Percentiles rank a stretch among this genome's conserved stretches.
Conservation (phyloP, 352 stramenopile species). For the Globisporangium rhizosaccharum region DNA sequence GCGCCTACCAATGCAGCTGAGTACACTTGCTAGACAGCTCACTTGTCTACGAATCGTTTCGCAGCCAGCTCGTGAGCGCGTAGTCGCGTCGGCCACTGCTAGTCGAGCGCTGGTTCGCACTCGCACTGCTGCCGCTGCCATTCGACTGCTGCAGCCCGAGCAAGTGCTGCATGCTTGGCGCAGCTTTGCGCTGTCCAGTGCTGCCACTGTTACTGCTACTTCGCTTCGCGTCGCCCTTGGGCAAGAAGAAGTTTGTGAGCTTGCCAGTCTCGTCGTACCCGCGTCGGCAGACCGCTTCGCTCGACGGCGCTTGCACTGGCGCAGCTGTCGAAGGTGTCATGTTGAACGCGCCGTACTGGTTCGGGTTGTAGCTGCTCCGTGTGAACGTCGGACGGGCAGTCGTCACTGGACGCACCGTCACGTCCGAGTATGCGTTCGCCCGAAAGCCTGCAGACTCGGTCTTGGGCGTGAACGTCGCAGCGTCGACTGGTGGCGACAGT, state of each 20-base stretch:
- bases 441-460: slow-evolving; percentile 36
- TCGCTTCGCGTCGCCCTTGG: slow-evolving; percentile 36
- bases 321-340: slow-evolving; percentile 35
- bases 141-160: slow-evolving; percentile 28
- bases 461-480: slow-evolving; percentile 18
- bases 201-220: neutral
- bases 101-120: slow-evolving; percentile 13
- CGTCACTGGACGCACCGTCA: slow-evolving; percentile 37
- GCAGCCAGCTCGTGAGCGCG: slow-evolving; percentile 62
- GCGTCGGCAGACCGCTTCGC: slow-evolving; percentile 37
- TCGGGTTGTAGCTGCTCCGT: slow-evolving; percentile 58
- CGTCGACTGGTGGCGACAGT: slow-evolving; percentile 12
- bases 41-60: slow-evolving; percentile 22
- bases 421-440: slow-evolving; percentile 62
- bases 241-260: slow-evolving; percentile 69
- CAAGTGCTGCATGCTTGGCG: slow-evolving; percentile 48
- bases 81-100: slow-evolving; percentile 45
- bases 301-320: slow-evolving; percentile 30
- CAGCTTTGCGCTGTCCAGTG: slow-evolving; percentile 28
- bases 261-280: slow-evolving; percentile 76
- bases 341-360: slow-evolving; percentile 65
- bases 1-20: no score
- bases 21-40: no score
- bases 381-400: slow-evolving; percentile 32
- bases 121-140: slow-evolving; percentile 6